Base-by-base conservation (phyloP, 495 filamentous ascomycete genomes). In the Tuber microsphaerosporum region DNA sequence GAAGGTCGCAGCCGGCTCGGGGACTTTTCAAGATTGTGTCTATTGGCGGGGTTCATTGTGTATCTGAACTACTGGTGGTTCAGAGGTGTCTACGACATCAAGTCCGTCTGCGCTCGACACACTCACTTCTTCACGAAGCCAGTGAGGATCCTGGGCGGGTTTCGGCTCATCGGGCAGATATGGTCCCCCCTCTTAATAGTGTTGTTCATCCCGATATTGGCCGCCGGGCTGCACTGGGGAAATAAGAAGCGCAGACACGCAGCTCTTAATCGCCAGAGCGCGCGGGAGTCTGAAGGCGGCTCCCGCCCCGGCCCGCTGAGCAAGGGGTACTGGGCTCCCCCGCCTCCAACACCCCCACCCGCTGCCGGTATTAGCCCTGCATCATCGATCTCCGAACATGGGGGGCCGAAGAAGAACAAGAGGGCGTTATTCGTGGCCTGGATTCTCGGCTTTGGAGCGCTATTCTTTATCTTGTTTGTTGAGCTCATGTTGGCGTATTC, bases 151-250 rank as follows among this genome's bases (percentile, higher is more conserved):
- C 9, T 65, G 26, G 56, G 56, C 56, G 26, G 56, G n/a, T 65
- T 65, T 31, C 56, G 56, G 56, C 56, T 65, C 56, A 65, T 65
- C 12, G 56, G 56, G 26, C 56, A 65, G 56, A 65, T 65, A 65
- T 65, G 56, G 56, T 65, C 56, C 12, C 56, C 56, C 10, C 56
- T 65, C n/a, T 31, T 65, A 26, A 65, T 65, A 65, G 56, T 65
- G 2, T 7, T 31, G 26, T 65, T 65, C 56, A 16, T 65, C 56
- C 56, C 56, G 26, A n/a, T 65, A 14, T 65, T 65, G 12, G 14
- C 17, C 26, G 17, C 14, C 3, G 56, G 10, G 10, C 56, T 65
- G 56, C 56, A 2, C n/a, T 65, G 56, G 56, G 56, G 56, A 2
- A 65, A 65, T 65, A 65, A 65, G 26, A 65, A 65, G 26, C 56